Evolutionary conservation across 352 stramenopile genomes (phyloP).

Genomic region (Phytophthora megakarya): DNA sequence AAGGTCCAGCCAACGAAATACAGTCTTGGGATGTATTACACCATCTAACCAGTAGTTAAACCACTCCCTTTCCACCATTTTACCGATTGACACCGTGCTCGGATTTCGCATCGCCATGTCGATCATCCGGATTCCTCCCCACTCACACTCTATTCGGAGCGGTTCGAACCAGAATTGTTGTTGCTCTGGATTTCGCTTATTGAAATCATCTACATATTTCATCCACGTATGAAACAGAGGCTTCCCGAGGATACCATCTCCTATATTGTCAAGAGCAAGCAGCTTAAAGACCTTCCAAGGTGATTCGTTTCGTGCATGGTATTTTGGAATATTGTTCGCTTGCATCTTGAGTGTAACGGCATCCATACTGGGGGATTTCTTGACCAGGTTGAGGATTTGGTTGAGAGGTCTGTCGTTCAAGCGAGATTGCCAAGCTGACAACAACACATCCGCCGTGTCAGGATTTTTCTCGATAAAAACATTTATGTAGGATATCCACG

Average conservation of each 20-base stretch:
- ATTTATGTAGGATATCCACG: not conserved
- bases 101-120: not conserved
- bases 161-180: not conserved
- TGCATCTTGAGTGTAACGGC: too few relatives aligned
- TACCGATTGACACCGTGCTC: not conserved
- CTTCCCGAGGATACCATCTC: not conserved
- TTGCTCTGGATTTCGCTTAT: not conserved
- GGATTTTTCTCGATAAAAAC: not conserved
- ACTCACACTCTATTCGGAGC: not conserved
- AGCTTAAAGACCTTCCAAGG: too few relatives aligned
- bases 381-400: not conserved
- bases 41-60: not conserved
- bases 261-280: too few relatives aligned
- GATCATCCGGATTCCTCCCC: not conserved
- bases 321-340: too few relatives aligned
- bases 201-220: not conserved
- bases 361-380: not conserved
- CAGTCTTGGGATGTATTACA: not conserved
- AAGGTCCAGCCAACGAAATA: not conserved
- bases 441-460: not conserved
- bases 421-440: too few relatives aligned
- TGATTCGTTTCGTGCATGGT: too few relatives aligned
- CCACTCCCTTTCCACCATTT: not conserved
- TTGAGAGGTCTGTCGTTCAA: not conserved
- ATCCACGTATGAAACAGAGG: not conserved